phyloP scores from a whole-genome alignment of 148 eudicot genomes.

The Talinum fruticosum region DNA sequence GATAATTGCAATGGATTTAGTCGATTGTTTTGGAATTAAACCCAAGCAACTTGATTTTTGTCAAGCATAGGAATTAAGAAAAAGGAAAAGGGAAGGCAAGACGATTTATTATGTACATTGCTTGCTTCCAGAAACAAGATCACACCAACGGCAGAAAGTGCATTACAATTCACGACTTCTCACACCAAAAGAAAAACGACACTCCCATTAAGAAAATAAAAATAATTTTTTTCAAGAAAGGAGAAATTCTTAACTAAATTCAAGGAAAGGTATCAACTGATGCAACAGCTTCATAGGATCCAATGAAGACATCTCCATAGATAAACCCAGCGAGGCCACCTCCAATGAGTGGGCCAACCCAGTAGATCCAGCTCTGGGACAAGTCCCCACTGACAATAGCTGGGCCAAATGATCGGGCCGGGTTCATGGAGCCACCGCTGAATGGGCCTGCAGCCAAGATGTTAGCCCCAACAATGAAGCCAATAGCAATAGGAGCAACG shows the following conservation, averaged over 20 bases:
- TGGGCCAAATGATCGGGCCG: constrained; percentile 81
- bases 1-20: no score
- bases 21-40: no score
- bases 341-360: constrained; percentile 88
- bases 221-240: no score
- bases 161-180: constrained; percentile 9
- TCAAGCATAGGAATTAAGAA: no score
- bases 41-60: no score
- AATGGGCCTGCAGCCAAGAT: constrained; percentile 90
- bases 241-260: constrained; percentile 3
- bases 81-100: not conserved
- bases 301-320: constrained; percentile 69
- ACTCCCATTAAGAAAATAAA: constrained; percentile 24
- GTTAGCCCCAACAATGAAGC: constrained; percentile 85
- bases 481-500: constrained; percentile 78
- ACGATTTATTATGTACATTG: not conserved
- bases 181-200: constrained; percentile 22
- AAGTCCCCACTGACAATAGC: constrained; percentile 59
- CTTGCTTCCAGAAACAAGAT: not conserved
- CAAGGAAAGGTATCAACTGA: constrained; percentile 17
- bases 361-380: constrained; percentile 69
- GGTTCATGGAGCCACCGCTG: constrained; percentile 90
- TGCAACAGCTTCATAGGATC: constrained; percentile 18
- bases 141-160: not conserved
- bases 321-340: constrained; percentile 79